phyloP scores from a whole-genome alignment of 331 rosid species.

The Acacia concinna region DNA sequence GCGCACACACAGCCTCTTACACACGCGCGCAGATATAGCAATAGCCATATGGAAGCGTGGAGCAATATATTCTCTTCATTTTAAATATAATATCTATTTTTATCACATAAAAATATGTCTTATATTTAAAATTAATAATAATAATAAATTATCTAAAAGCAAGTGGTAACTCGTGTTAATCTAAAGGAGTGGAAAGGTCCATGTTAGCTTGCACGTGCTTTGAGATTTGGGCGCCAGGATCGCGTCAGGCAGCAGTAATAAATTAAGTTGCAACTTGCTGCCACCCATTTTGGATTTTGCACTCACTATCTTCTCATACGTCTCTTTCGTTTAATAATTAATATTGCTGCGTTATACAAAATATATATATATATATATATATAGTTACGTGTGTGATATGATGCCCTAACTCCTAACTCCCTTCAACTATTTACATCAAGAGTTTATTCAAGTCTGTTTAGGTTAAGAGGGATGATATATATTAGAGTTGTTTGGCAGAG shows the following conservation, averaged over 20 bases:
- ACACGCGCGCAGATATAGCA: too few species aligned
- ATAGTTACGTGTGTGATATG: not conserved
- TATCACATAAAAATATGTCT: too few species aligned
- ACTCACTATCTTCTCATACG: not conserved
- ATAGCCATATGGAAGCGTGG: not conserved
- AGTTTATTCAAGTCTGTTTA: not conserved
- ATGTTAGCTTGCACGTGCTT: not conserved
- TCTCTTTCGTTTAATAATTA: not conserved
- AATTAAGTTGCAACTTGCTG: not conserved
- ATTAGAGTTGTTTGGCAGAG: too few species aligned
- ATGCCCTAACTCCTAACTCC: not conserved
- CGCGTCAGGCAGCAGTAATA: not conserved
- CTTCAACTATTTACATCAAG: not conserved
- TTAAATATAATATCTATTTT: too few species aligned
- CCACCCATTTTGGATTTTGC: not conserved
- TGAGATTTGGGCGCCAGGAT: not conserved
- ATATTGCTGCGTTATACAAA: not conserved
- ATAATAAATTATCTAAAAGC: too few species aligned
- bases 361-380: not conserved
- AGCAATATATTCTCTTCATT: too few species aligned
- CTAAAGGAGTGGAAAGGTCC: not conserved
- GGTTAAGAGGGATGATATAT: not conserved
- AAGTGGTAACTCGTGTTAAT: not conserved
- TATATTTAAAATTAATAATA: too few species aligned
- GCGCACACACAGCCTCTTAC: too few species aligned